These are phyloP conservation scores for Ceratocystis huliohia DNA, from an alignment of 2,329 filamentous ascomycete genomes.

Conservation along the genomic window DNA sequence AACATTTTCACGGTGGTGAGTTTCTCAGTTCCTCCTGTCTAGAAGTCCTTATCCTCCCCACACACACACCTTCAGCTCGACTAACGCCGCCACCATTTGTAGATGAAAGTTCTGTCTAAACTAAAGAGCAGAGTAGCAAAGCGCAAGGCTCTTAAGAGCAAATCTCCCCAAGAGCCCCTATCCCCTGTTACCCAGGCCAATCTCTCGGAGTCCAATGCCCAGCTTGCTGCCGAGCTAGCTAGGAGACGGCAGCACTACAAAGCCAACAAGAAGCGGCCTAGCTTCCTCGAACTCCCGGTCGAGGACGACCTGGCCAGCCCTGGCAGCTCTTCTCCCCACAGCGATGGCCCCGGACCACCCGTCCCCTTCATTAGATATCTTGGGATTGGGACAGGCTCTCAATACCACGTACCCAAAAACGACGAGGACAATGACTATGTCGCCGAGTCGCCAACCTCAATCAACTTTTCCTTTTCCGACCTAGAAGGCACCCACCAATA, in stretches of 20 bases:
- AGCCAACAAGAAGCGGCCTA: conserved; percentile 10
- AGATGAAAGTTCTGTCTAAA: conserved; percentile 82
- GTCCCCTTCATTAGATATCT: conserved; percentile 42
- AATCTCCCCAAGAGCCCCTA: not conserved
- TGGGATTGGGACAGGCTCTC: conserved; percentile 55
- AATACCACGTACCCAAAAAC: conserved; percentile 30
- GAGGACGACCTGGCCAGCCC: conserved; percentile 27
- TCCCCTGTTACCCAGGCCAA: conserved; percentile 18
- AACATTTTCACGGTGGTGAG: conserved; percentile 70
- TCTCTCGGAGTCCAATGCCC: conserved; percentile 15
- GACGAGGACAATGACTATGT: conserved; percentile 32
- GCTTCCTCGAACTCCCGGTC: conserved; percentile 24
- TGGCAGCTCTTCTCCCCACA: not conserved
- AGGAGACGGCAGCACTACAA: conserved; percentile 13
- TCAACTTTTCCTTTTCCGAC: conserved; percentile 81
- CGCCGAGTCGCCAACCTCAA: conserved; percentile 64
- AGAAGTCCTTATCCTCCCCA: not conserved
- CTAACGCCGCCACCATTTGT: conserved; percentile 4
- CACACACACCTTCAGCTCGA: not conserved
- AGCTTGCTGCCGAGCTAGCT: conserved; percentile 14
- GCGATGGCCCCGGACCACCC: conserved; percentile 26
- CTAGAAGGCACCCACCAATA: not conserved
- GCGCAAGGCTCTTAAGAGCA: conserved; percentile 14
- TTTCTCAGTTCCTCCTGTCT: conserved; percentile 21
- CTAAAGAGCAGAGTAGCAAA: conserved; percentile 62